Conservation (phyloP, 1,284 basidiomycete species). For the Tylopilus sp. region DNA sequence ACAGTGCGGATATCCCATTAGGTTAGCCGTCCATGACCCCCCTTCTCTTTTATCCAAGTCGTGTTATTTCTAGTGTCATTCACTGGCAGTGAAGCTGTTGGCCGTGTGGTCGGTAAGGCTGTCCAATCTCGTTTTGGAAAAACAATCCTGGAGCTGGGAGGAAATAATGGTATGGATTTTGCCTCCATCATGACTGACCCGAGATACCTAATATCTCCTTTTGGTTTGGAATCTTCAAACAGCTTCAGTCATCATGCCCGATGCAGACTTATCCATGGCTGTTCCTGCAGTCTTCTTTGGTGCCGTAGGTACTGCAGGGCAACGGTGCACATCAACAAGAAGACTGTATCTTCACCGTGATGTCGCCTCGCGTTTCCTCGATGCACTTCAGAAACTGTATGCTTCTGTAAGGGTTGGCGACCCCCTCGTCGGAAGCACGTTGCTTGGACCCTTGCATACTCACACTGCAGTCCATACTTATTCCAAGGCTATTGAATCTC, state of each 20-base stretch:
- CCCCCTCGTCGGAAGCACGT: slow-evolving; percentile 69
- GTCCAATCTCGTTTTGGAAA: slow-evolving; percentile 85
- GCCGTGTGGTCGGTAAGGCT: slow-evolving; percentile 76
- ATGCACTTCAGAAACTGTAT: slow-evolving; percentile 74
- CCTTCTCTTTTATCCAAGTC: slow-evolving; percentile 1
- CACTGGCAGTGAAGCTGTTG: slow-evolving; percentile 89
- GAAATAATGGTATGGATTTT: slow-evolving; percentile 75
- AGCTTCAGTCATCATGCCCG: slow-evolving; percentile 90
- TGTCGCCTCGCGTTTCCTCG: slow-evolving; percentile 76
- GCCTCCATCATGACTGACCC: slow-evolving; percentile 12
- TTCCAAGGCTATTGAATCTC: slow-evolving; percentile 59
- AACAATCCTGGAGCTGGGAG: slow-evolving; percentile 88
- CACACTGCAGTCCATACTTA: slow-evolving; percentile 66
- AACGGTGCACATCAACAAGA: slow-evolving; percentile 92
- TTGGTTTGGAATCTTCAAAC: slow-evolving; percentile 21
- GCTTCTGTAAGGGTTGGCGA: slow-evolving; percentile 72
- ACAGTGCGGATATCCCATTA: slow-evolving; percentile 72
- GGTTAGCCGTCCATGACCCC: slow-evolving; percentile 41
- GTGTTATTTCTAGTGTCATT: slow-evolving; percentile 67
- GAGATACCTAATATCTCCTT: slow-evolving; percentile 18
- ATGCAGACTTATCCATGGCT: slow-evolving; percentile 88
- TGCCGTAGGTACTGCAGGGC: slow-evolving; percentile 91
- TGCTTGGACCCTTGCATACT: slow-evolving; percentile 88
- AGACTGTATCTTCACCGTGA: slow-evolving; percentile 84
- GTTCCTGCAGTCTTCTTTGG: slow-evolving; percentile 91